These are phyloP conservation scores for Colletotrichum karsti DNA, from an alignment of 2,329 filamentous ascomycete genomes.

Conservation along the genomic window DNA sequence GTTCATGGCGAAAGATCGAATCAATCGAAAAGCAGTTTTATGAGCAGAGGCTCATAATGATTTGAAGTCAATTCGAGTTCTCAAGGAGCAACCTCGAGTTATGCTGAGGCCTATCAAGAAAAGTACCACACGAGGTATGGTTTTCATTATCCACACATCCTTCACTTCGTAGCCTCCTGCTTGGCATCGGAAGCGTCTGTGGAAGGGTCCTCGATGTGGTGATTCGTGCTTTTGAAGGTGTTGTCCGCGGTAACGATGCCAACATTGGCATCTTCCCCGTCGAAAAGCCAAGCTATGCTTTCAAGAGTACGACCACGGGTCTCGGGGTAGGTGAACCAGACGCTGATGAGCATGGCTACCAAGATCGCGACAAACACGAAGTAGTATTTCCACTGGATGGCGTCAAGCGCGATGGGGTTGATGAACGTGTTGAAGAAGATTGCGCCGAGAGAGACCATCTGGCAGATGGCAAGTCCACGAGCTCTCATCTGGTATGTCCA, in stretches of 20 bases:
- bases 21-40: no score
- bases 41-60: no score
- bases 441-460: slow-evolving; percentile 5
- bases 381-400: slow-evolving; percentile 52
- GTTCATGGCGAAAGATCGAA: no score
- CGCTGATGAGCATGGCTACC: slow-evolving; percentile 51
- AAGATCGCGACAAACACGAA: slow-evolving; percentile 48
- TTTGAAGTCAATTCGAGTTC: no score
- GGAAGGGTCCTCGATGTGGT: background rate
- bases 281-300: slow-evolving; percentile 12
- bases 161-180: no score
- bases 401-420: slow-evolving; percentile 51
- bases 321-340: slow-evolving; percentile 30
- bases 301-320: slow-evolving; percentile 28
- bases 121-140: no score
- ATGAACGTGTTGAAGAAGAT: slow-evolving; percentile 54
- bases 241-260: background rate
- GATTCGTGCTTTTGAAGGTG: background rate
- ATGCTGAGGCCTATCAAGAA: no score
- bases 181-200: background rate
- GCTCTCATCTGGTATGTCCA: slow-evolving; percentile 32
- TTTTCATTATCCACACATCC: no score
- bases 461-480: background rate
- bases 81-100: no score
- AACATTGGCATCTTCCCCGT: background rate